Evolutionary conservation across 2,329 filamentous ascomycete species (phyloP), one percentile per base, ranked within the genome.

Genomic region (Trichoderma sp.): DNA sequence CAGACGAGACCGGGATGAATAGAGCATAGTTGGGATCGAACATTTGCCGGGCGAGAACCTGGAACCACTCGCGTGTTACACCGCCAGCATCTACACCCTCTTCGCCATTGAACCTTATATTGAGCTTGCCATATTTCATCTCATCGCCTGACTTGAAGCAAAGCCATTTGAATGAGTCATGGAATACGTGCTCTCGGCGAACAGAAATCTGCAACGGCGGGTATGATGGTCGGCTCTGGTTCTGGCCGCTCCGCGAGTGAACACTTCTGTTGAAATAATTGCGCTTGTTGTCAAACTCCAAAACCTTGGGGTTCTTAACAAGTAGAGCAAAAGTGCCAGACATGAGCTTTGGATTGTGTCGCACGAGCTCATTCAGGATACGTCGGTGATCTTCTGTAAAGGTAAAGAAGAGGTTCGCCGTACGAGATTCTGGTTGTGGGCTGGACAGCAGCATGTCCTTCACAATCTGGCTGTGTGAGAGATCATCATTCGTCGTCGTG

Each of bases 271-370:
- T 98, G 86, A 99, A 99, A 87, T 97, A 99, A 83, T 97, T 98
- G 78, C 96, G 94, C 86, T 99, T 99, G 85, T 99, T 99, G 84
- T 99, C 96, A 78, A 99, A 99, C 79, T 99, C 96, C 14, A 99
- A 86, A 4, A 99, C 97, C 86, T 98, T 99, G 30, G 96, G 97
- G 79, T 99, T 99, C 86, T 97, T 98, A 74, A 98, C 96, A 62
- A 99, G 84, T 18, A 99, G 87, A 12, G 95, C 95, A 83, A 99
- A 98, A 3, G 95, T 98, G 68, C 96, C 96, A 72, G 95, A 98
- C 97, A 99, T 99, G 74, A 99, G 89, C 81, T 97, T 97, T 34
- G 97, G 96, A 76, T 97, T 98, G 79, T 97, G 94, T 74, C 97
- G 92, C 70, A 99, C 96, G 75, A 99, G 92, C 80, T 99, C 96